These are phyloP conservation scores for Candida oleophila DNA, from an alignment of 805 yeast species.

Conservation along the genomic window DNA sequence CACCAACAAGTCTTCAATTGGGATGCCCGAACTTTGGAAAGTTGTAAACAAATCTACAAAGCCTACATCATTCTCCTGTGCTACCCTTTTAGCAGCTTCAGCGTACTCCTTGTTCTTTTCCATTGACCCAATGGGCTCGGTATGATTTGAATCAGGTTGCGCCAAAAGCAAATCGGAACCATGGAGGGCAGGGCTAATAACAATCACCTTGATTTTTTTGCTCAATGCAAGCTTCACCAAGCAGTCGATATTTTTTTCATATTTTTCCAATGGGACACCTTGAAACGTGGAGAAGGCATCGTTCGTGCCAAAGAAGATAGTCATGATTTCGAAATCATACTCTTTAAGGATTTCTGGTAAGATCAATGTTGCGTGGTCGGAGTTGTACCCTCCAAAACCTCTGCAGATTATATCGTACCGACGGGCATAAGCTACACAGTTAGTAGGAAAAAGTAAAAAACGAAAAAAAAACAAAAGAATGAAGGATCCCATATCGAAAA, in stretches of 20 bases:
- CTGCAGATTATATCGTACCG: constrained; percentile 67
- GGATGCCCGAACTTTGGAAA: constrained; percentile 33
- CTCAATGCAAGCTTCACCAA: constrained; percentile 41
- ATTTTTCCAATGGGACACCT: constrained; percentile 52
- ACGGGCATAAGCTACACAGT: constrained; percentile 45
- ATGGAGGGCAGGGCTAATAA: constrained; percentile 64
- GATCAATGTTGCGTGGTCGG: constrained; percentile 51
- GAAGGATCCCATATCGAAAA: not conserved
- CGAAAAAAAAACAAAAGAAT: too few relatives aligned
- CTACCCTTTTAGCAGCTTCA: constrained; percentile 46
- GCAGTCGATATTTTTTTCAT: constrained; percentile 42
- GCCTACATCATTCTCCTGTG: constrained; percentile 49
- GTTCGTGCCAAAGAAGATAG: constrained; percentile 79
- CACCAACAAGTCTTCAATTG: constrained; percentile 31
- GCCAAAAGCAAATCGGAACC: constrained; percentile 33
- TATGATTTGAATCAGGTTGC: constrained; percentile 11
- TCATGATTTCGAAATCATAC: constrained; percentile 39
- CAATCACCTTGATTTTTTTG: constrained; percentile 49
- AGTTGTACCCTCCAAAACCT: constrained; percentile 77
- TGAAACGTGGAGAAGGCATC: constrained; percentile 45
- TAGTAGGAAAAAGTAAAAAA: not conserved
- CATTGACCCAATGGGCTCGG: constrained; percentile 38
- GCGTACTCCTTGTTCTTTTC: constrained; percentile 48
- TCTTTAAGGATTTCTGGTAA: constrained; percentile 44
- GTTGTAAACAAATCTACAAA: constrained; percentile 54